Evolutionary conservation across 1,284 basidiomycete species (phyloP).

Genomic region (Moesziomyces parantarcticus): DNA sequence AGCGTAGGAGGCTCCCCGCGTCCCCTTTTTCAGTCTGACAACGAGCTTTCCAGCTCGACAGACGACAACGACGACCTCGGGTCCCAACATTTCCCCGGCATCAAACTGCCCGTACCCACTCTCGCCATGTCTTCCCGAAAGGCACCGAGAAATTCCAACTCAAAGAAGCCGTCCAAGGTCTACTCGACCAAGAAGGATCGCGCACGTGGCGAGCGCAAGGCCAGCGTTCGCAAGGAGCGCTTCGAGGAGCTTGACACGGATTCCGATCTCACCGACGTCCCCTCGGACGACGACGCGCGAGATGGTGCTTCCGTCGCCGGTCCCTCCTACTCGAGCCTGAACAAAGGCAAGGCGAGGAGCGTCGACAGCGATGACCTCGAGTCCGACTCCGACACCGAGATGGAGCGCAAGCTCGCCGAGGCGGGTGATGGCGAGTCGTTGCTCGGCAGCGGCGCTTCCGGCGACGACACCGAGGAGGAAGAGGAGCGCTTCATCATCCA

Average conservation of each 20-base stretch:
- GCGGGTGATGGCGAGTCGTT: conserved; percentile 65
- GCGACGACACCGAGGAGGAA: conserved; percentile 59
- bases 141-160: conserved; percentile 15
- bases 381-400: conserved; percentile 59
- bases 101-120: conserved; percentile 53
- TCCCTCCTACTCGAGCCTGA: conserved; percentile 18
- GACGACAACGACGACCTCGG: conserved; percentile 46
- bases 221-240: conserved; percentile 55
- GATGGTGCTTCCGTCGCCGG: conserved; percentile 11
- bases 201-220: conserved; percentile 52
- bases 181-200: conserved; percentile 48
- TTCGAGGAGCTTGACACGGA: conserved; percentile 57
- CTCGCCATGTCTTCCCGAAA: conserved; percentile 48
- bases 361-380: conserved; percentile 34
- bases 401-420: conserved; percentile 63
- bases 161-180: conserved; percentile 40
- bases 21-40: conserved; percentile 39
- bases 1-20: conserved; percentile 45
- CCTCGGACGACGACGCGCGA: conserved; percentile 38
- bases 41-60: conserved; percentile 37
- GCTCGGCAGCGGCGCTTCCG: conserved; percentile 63
- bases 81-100: conserved; percentile 45
- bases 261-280: conserved; percentile 50
- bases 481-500: conserved; percentile 64
- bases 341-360: conserved; percentile 48